These are phyloP conservation scores for Brasilioporus rufonigricans DNA, from an alignment of 768 basidiomycete genomes.

Conservation along the genomic window DNA sequence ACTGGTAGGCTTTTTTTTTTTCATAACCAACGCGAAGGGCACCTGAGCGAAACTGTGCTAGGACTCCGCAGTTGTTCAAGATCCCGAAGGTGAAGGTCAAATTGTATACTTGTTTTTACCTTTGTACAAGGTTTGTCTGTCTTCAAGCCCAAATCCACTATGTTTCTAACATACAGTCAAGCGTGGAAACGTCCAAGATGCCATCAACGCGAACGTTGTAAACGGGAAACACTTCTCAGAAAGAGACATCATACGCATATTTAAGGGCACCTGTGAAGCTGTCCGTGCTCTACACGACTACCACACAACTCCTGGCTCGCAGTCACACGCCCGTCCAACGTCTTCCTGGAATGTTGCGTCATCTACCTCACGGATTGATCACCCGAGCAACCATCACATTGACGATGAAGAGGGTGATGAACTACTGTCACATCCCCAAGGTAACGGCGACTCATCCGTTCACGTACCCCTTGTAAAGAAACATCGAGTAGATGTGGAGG, in stretches of 20 bases:
- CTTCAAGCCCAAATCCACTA: background rate
- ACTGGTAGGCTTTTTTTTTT: constrained; percentile 47
- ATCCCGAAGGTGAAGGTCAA: constrained; percentile 89
- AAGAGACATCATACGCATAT: constrained; percentile 81
- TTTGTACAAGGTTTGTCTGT: constrained; percentile 70
- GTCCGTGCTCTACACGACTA: constrained; percentile 94
- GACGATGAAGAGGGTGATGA: constrained; percentile 65
- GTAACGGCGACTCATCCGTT: constrained; percentile 47
- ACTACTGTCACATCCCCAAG: constrained; percentile 73
- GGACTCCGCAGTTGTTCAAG: constrained; percentile 95
- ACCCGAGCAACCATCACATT: constrained; percentile 31
- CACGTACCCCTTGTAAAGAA: constrained; percentile 62
- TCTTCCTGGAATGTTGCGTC: constrained; percentile 11
- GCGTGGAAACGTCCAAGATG: constrained; percentile 94
- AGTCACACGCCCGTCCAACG: constrained; percentile 22
- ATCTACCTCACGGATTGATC: constrained; percentile 24
- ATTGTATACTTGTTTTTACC: constrained; percentile 97
- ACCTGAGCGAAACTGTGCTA: constrained; percentile 26
- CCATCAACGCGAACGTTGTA: constrained; percentile 82
- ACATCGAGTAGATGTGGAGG: constrained; percentile 48
- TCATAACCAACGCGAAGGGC: background rate
- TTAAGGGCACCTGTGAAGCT: constrained; percentile 93
- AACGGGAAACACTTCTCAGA: constrained; percentile 85
- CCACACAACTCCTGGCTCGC: constrained; percentile 44
- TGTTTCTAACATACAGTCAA: constrained; percentile 29